Evolutionary conservation across 2,329 filamentous ascomycete genomes (phyloP), one percentile per base, ranked within the genome.

Genomic region (Drechslerella stenobrocha): DNA sequence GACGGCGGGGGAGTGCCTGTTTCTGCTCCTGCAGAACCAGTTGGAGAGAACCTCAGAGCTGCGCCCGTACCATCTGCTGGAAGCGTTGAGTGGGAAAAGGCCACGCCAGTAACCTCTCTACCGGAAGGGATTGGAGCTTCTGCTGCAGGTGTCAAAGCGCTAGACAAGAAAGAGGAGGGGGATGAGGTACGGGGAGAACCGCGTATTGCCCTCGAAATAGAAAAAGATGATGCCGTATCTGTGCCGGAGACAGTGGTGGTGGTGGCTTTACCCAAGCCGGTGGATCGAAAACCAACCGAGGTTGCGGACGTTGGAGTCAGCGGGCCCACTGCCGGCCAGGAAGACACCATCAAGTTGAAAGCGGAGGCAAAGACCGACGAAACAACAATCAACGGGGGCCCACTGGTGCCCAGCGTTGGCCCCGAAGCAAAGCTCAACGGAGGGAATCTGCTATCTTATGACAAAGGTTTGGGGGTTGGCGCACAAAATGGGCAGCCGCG

Each of bases 391-490:
- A 1, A 6, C 13, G 50, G 26, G 8, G 18, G 23, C 20, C 13
- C 30, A 44, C 13, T 4, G 15, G 22, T 8, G 1, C 34, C 42
- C 22, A 32, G 32, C 15, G 23, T 30, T 18, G 45, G 22, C 4
- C 44, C 58, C 3, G 58, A 63, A 13, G 7, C 20, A 2, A 63
- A 63, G 45, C 52, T 47, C 13, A 48, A 55, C 6, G 48, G 40
- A 18, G 61, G 59, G 15, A 58, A 34, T 13, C 48, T 32, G 18
- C 45, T 59, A 28, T 59, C 59, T 9, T 34, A 56, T 7, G 50
- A 59, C 23, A 47, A 51, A 5, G 11, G 34, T 55, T 18, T 24
- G 34, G 11, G 15, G 37, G 3, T 15, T 40, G 9, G 44, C 2
- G 13, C 20, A 13, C 18, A 22, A 23, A 45, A 8, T n/a, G 1